A percentile compares a stretch with the other conserved stretches of the same genome.
Evolutionary conservation across 768 basidiomycete genomes (phyloP).

Genomic region (Rhizopogon rudus): DNA sequence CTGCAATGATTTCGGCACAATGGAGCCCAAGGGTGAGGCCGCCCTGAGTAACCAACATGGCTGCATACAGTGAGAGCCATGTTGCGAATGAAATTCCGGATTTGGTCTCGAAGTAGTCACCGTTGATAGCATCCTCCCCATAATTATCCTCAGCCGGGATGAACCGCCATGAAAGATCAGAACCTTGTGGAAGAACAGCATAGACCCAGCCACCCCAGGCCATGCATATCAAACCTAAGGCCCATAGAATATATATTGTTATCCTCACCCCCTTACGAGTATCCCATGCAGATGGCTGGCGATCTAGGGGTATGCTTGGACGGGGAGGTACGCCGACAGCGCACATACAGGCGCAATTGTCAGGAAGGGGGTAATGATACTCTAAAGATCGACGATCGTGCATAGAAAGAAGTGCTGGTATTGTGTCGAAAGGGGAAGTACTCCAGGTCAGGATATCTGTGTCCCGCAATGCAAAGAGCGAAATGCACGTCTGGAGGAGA

Average conservation of each 20-base stretch:
- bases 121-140: too few species aligned
- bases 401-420: conserved; percentile 3
- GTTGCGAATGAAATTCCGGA: too few species aligned
- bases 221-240: too few species aligned
- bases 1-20: not conserved
- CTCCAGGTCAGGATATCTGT: conserved; percentile 8
- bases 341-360: not conserved
- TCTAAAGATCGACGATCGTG: not conserved
- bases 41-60: not conserved
- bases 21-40: not conserved
- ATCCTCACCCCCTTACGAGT: not conserved
- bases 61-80: too few species aligned
- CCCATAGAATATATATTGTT: too few species aligned
- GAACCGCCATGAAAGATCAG: too few species aligned
- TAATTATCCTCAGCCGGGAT: not conserved
- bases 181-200: too few species aligned
- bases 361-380: not conserved
- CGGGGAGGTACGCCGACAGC: not conserved
- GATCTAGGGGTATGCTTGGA: not conserved
- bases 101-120: too few species aligned
- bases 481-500: not conserved
- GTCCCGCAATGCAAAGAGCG: not conserved
- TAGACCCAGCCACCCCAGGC: too few species aligned
- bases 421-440: conserved; percentile 1
- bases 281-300: not conserved